phyloP scores from a whole-genome alignment of 305 asterid species.

The Vinca major region DNA sequence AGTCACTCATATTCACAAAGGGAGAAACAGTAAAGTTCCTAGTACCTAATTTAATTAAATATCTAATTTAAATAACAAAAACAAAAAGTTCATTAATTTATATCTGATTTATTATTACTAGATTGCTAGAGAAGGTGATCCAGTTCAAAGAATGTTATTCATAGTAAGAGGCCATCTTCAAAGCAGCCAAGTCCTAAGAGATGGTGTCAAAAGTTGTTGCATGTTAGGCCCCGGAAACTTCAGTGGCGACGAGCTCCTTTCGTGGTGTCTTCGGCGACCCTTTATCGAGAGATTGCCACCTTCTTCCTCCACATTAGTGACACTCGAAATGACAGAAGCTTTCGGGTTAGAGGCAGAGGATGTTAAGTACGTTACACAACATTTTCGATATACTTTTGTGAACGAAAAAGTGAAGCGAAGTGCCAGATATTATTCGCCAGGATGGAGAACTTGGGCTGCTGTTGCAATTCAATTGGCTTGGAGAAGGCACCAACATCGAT shows the following conservation, averaged over 20 bases:
- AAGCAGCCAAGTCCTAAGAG: slow-evolving; percentile 85
- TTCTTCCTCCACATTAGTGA: slow-evolving; percentile 57
- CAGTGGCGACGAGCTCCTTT: slow-evolving; percentile 90
- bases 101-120: slow-evolving; percentile 6
- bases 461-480: slow-evolving; percentile 94
- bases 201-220: slow-evolving; percentile 79
- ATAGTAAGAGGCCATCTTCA: slow-evolving; percentile 95
- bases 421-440: slow-evolving; percentile 89
- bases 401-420: slow-evolving; percentile 84
- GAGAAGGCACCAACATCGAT: slow-evolving; percentile 68
- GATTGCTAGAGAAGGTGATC: slow-evolving; percentile 93
- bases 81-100: too few relatives aligned
- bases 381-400: slow-evolving; percentile 83
- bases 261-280: slow-evolving; percentile 92
- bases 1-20: slow-evolving; percentile 83
- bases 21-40: slow-evolving; percentile 69
- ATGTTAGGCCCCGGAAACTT: slow-evolving; percentile 98
- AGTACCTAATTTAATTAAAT: too few relatives aligned
- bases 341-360: slow-evolving; percentile 92
- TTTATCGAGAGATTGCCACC: slow-evolving; percentile 88
- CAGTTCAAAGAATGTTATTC: slow-evolving; percentile 83
- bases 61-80: too few relatives aligned
- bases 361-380: slow-evolving; percentile 85
- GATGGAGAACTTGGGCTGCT: slow-evolving; percentile 98
- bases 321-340: slow-evolving; percentile 86